phyloP scores from a whole-genome alignment of 805 yeast genomes.

The Yamadazyma nakazawae region DNA sequence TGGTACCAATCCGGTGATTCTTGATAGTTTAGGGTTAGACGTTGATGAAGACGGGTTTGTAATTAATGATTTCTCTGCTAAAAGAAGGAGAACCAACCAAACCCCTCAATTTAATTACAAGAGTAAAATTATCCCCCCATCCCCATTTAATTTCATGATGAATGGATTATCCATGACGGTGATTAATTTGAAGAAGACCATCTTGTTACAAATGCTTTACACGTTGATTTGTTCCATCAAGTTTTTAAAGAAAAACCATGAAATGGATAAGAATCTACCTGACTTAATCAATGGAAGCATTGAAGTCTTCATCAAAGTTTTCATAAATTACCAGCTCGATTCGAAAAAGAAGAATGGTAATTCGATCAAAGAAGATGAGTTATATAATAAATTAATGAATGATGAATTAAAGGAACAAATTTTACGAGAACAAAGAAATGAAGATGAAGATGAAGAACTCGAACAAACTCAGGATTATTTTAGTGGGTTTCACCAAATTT shows the following conservation, averaged over 20 bases:
- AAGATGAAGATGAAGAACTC: conserved; percentile 25
- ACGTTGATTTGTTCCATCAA: conserved; percentile 39
- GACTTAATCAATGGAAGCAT: conserved; percentile 24
- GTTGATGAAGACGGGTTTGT: conserved; percentile 46
- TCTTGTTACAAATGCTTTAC: conserved; percentile 42
- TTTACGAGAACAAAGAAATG: conserved; percentile 29
- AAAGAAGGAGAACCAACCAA: conserved; percentile 24
- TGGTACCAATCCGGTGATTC: conserved; percentile 22
- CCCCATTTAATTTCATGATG: conserved; percentile 40
- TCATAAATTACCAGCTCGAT: conserved; percentile 36
- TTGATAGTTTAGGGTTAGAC: conserved; percentile 37
- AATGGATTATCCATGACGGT: conserved; percentile 43
- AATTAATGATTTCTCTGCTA: conserved; percentile 41
- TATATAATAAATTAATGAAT: conserved; percentile 36
- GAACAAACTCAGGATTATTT: conserved; percentile 16
- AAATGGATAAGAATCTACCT: conserved; percentile 11
- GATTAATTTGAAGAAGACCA: conserved; percentile 41
- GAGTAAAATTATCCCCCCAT: conserved; percentile 29
- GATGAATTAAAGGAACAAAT: conserved; percentile 40
- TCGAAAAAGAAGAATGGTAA: conserved; percentile 13
- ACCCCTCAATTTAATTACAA: conserved; percentile 11
- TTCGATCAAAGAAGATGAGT: conserved; percentile 30
- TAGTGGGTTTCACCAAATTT: conserved; percentile 10
- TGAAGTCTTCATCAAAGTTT: conserved; percentile 33
- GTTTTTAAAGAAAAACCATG: conserved; percentile 24